These are phyloP conservation scores for Macadamia integrifolia DNA, from an alignment of 164 flowering plant species.

Conservation along the genomic window DNA sequence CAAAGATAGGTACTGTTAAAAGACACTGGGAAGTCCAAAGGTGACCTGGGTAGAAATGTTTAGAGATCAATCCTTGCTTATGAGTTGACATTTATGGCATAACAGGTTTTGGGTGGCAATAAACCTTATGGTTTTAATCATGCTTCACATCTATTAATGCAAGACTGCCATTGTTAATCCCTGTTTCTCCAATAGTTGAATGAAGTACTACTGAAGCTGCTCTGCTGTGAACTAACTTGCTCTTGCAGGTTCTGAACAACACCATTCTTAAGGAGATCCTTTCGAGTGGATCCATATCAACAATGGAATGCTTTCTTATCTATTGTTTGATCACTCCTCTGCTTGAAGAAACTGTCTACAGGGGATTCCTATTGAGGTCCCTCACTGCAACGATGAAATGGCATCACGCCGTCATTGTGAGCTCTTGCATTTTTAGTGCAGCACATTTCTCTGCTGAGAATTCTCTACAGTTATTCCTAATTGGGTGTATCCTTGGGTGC, in stretches of 20 bases:
- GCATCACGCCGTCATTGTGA: constrained; percentile 61
- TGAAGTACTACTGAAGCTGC: no score
- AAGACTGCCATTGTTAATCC: no score
- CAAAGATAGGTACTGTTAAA: no score
- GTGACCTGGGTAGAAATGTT: no score
- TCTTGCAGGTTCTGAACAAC: constrained; percentile 51
- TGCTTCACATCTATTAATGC: no score
- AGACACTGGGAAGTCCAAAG: no score
- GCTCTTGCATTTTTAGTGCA: constrained; percentile 63
- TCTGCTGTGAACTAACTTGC: neutral
- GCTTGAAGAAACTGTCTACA: constrained; percentile 78
- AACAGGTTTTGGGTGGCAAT: no score
- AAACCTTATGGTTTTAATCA: no score
- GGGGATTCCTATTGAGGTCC: constrained; percentile 65
- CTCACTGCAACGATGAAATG: constrained; percentile 62
- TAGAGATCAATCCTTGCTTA: no score
- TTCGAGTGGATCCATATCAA: constrained; percentile 39
- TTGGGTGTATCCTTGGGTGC: constrained; percentile 78
- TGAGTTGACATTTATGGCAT: no score
- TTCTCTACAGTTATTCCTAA: constrained; percentile 53
- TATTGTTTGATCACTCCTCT: constrained; percentile 71
- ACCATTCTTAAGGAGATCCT: constrained; percentile 58
- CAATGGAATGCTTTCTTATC: constrained; percentile 36
- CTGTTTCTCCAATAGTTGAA: no score
- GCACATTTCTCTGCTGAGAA: constrained; percentile 79